A percentile compares a stretch with the other conserved stretches of the same genome.
Evolutionary conservation across 306 rosid genomes (phyloP).

Genomic region (Cercis canadensis): DNA sequence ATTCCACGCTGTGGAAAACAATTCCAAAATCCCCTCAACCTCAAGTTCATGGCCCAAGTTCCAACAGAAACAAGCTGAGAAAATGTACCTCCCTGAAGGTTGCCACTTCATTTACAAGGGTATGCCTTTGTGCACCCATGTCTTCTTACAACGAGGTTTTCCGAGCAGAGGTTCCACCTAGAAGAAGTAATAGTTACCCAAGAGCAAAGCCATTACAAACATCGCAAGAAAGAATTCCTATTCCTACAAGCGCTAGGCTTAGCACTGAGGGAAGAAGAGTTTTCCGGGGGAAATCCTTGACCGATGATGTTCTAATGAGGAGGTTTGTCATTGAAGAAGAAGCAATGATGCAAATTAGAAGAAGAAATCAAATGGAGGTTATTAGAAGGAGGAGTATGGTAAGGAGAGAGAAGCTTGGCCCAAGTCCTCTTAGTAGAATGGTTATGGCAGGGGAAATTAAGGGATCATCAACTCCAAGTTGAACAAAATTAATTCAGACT

Average conservation of each 20-base stretch:
- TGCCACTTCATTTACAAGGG: slow-evolving; percentile 85
- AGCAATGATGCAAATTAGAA: slow-evolving; percentile 93
- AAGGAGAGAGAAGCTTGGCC: slow-evolving; percentile 81
- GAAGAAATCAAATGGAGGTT: slow-evolving; percentile 90
- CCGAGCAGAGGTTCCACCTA: slow-evolving; percentile 74
- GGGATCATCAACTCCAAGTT: too few relatives aligned
- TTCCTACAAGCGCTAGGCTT: slow-evolving; percentile 59
- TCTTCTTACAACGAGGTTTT: slow-evolving; percentile 83
- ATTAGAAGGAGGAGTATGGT: slow-evolving; percentile 65
- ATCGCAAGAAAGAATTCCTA: slow-evolving; percentile 40
- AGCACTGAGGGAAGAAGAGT: slow-evolving; percentile 76
- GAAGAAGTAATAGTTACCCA: slow-evolving; percentile 92
- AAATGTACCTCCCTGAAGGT: slow-evolving; percentile 82
- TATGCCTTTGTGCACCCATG: slow-evolving; percentile 92
- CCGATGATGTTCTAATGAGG: slow-evolving; percentile 91
- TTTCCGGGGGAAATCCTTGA: slow-evolving; percentile 88
- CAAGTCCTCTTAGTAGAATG: slow-evolving; percentile 91
- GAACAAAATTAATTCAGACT: slow-evolving; percentile 30
- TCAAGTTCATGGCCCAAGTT: slow-evolving; percentile 21
- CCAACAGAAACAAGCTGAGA: slow-evolving; percentile 60
- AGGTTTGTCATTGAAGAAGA: slow-evolving; percentile 92
- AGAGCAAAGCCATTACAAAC: slow-evolving; percentile 63
- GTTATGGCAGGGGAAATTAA: slow-evolving; percentile 58
- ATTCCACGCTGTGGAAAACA: slow-evolving; percentile 56
- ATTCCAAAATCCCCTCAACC: slow-evolving; percentile 55